A percentile compares a stretch with the other conserved stretches of the same genome.
These are phyloP conservation scores for Anthracocystis panici-leucophaei DNA, from an alignment of 1,284 basidiomycete species.

Conservation along the genomic window DNA sequence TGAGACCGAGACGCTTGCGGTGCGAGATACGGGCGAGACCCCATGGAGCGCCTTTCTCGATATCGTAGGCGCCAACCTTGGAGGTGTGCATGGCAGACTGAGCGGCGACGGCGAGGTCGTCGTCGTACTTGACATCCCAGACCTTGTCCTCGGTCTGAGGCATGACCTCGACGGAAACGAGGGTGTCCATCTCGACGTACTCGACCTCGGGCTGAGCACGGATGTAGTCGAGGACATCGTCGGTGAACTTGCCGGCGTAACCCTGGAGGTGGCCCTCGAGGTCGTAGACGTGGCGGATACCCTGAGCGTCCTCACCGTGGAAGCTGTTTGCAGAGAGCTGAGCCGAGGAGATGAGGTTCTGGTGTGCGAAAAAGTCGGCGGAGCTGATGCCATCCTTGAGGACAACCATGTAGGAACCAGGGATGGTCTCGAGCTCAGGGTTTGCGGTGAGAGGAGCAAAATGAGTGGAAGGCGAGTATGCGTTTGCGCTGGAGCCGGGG, in stretches of 20 bases:
- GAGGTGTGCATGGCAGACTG: conserved; percentile 66
- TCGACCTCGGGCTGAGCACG: conserved; percentile 89
- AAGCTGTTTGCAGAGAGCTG: conserved; percentile 56
- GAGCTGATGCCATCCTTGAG: conserved; percentile 64
- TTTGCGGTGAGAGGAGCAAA: conserved; percentile 55
- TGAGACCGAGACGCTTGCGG: conserved; percentile 80
- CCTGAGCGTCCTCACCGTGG: conserved; percentile 52
- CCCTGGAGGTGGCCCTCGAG: conserved; percentile 74
- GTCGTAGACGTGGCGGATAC: conserved; percentile 65
- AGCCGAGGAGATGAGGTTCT: conserved; percentile 50
- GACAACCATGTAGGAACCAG: conserved; percentile 66
- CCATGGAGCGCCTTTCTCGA: conserved; percentile 88
- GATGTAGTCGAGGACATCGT: conserved; percentile 81
- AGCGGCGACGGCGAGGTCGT: conserved; percentile 76
- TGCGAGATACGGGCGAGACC: conserved; percentile 96
- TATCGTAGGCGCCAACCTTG: conserved; percentile 53
- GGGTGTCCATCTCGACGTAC: conserved; percentile 86
- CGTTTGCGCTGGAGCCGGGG: conserved; percentile 46
- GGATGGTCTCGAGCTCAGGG: conserved; percentile 59
- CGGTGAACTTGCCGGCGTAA: conserved; percentile 87
- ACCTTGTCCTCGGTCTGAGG: conserved; percentile 59
- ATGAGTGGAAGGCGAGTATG: conserved; percentile 45
- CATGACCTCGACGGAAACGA: conserved; percentile 63
- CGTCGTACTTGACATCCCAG: conserved; percentile 71
- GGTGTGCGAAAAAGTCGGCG: conserved; percentile 59